Evolutionary conservation across 2,329 filamentous ascomycete genomes (phyloP).

Genomic region (Chaetomium sp.): DNA sequence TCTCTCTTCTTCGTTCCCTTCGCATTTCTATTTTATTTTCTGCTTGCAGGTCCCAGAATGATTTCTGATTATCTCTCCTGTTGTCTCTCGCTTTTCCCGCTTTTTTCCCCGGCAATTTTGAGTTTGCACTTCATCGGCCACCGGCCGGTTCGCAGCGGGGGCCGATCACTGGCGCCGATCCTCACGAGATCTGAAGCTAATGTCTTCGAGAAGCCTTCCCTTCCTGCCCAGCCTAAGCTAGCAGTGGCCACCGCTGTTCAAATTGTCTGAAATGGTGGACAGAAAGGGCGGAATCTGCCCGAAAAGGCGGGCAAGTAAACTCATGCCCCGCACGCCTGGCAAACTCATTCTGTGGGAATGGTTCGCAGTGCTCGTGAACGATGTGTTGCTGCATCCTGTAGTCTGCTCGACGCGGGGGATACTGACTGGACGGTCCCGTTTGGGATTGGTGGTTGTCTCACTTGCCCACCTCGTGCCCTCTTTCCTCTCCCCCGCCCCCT

Average conservation of each 20-base stretch:
- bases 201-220: slow-evolving; percentile 9
- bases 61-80: too few relatives aligned
- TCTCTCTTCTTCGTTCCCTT: background rate
- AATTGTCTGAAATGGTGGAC: background rate
- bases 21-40: too few relatives aligned
- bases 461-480: background rate
- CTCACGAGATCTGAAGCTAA: too few relatives aligned
- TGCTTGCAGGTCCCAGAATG: too few relatives aligned
- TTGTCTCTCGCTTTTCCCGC: background rate
- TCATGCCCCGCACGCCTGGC: background rate
- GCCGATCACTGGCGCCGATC: too few relatives aligned
- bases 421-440: background rate
- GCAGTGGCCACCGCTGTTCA: background rate
- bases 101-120: background rate
- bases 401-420: too few relatives aligned
- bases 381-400: too few relatives aligned
- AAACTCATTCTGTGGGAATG: background rate
- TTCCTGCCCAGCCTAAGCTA: background rate
- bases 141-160: background rate
- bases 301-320: slow-evolving; percentile 4
- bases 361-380: too few relatives aligned
- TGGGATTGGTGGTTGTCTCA: background rate
- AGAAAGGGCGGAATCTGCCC: background rate
- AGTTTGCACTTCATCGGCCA: background rate
- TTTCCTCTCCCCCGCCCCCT: background rate